Conservation (phyloP, 805 yeast genomes). For the Komagataella kurtzmanii region DNA sequence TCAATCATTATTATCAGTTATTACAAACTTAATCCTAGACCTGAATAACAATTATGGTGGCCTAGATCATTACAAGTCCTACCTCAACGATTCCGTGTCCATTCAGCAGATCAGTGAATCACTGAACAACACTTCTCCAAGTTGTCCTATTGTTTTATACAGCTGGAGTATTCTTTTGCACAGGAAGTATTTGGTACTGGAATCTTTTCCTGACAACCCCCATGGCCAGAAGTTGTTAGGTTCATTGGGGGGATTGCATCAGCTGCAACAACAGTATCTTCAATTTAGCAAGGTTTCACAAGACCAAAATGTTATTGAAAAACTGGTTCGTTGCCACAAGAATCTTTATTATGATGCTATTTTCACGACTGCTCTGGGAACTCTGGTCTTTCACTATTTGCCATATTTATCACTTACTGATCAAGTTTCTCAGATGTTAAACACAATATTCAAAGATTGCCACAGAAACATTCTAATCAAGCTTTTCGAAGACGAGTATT, state of each 20-base stretch:
- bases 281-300: slow-evolving; percentile 17
- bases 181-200: slow-evolving; percentile 32
- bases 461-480: slow-evolving; percentile 29
- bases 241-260: slow-evolving; percentile 8
- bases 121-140: slow-evolving; percentile 18
- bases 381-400: slow-evolving; percentile 28
- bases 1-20: not conserved
- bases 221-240: slow-evolving; percentile 8
- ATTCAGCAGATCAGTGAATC: slow-evolving; percentile 26
- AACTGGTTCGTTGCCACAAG: slow-evolving; percentile 25
- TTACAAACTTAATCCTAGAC: slow-evolving; percentile 30
- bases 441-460: slow-evolving; percentile 25
- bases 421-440: slow-evolving; percentile 26
- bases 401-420: slow-evolving; percentile 37
- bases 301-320: slow-evolving; percentile 28
- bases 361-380: slow-evolving; percentile 34
- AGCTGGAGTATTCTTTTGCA: slow-evolving; percentile 55
- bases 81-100: slow-evolving; percentile 22
- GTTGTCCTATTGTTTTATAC: slow-evolving; percentile 39
- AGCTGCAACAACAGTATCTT: slow-evolving; percentile 7
- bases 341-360: slow-evolving; percentile 34
- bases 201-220: slow-evolving; percentile 19
- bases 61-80: slow-evolving; percentile 22
- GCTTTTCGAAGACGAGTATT: slow-evolving; percentile 32
- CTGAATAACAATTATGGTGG: slow-evolving; percentile 34